Evolutionary conservation across 768 basidiomycete genomes (phyloP).

Genomic region (Gelatoporia subvermispora): DNA sequence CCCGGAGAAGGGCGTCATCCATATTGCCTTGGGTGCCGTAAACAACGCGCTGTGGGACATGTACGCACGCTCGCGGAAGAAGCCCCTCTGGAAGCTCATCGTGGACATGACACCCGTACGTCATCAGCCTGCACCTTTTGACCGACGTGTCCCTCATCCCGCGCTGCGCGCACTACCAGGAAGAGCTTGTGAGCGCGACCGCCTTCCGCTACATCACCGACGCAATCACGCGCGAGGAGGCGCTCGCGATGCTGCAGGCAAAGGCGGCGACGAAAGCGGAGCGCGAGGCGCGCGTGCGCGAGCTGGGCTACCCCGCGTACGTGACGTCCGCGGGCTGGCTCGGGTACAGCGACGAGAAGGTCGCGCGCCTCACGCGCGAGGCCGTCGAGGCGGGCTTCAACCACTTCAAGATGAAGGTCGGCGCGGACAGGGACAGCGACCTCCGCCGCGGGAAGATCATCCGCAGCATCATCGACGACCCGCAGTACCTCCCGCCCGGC

Average conservation of each 20-base stretch:
- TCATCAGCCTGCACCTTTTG: background rate
- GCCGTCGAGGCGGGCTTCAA: conserved; percentile 87
- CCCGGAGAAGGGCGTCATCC: conserved; percentile 94
- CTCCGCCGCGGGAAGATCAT: conserved; percentile 85
- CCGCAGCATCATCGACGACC: conserved; percentile 93
- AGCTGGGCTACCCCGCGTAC: conserved; percentile 86
- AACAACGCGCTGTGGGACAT: conserved; percentile 95
- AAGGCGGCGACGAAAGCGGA: conserved; percentile 74
- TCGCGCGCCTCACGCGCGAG: conserved; percentile 79
- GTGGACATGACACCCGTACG: conserved; percentile 80
- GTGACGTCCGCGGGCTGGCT: conserved; percentile 94
- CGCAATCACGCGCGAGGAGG: conserved; percentile 87
- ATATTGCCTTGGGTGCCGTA: conserved; percentile 83
- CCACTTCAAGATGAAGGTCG: conserved; percentile 99
- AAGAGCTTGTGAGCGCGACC: conserved; percentile 70
- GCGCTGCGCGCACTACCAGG: conserved; percentile 33
- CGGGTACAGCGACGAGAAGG: conserved; percentile 91
- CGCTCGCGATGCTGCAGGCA: conserved; percentile 72
- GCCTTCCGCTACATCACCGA: conserved; percentile 92
- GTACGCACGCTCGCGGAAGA: conserved; percentile 72
- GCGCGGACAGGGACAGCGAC: conserved; percentile 76
- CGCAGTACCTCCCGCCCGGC: conserved; percentile 67
- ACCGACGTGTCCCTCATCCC: background rate
- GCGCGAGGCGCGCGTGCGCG: conserved; percentile 69
- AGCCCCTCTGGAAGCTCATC: conserved; percentile 92